These are phyloP conservation scores for Nakazawaea anatomiae DNA, from an alignment of 805 yeast species.

Conservation along the genomic window DNA sequence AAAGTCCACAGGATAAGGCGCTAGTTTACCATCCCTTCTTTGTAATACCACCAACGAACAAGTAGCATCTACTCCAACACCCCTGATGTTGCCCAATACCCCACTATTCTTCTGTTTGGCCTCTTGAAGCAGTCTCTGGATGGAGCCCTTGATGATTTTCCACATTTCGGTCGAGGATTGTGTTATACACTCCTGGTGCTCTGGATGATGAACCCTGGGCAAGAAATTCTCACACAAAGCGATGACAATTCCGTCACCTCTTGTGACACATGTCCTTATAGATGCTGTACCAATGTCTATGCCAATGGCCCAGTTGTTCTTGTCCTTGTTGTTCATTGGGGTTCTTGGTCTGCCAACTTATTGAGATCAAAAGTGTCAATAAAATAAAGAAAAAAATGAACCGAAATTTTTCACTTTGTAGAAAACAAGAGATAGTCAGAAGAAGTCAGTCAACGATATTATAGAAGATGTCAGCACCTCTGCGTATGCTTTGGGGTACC, in stretches of 20 bases:
- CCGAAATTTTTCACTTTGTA: conserved; percentile 1
- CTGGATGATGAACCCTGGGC: conserved; percentile 16
- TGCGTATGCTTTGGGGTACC: background rate
- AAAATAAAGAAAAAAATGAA: background rate
- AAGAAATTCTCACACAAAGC: background rate
- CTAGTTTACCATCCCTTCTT: conserved; percentile 14
- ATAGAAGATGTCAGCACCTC: background rate
- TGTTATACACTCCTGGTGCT: conserved; percentile 23
- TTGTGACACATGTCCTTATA: conserved; percentile 33
- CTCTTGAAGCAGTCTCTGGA: conserved; percentile 11
- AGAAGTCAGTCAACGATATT: background rate
- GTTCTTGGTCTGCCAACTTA: background rate
- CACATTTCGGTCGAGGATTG: conserved; percentile 37
- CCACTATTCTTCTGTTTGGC: background rate
- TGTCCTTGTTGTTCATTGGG: conserved; percentile 2
- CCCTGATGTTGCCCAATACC: conserved; percentile 11
- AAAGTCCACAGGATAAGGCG: conserved; percentile 28
- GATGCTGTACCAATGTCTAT: conserved; percentile 70
- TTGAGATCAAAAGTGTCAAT: conserved; percentile 2
- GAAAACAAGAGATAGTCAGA: no score
- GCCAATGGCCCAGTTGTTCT: conserved; percentile 53
- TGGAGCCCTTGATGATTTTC: conserved; percentile 14
- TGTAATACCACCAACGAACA: conserved; percentile 50
- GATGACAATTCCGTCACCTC: conserved; percentile 15
- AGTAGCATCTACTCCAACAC: conserved; percentile 46